Percentiles rank a stretch among this genome's conserved stretches.
These are phyloP conservation scores for Casuarina equisetifolia DNA, from an alignment of 306 rosid species.

Conservation along the genomic window DNA sequence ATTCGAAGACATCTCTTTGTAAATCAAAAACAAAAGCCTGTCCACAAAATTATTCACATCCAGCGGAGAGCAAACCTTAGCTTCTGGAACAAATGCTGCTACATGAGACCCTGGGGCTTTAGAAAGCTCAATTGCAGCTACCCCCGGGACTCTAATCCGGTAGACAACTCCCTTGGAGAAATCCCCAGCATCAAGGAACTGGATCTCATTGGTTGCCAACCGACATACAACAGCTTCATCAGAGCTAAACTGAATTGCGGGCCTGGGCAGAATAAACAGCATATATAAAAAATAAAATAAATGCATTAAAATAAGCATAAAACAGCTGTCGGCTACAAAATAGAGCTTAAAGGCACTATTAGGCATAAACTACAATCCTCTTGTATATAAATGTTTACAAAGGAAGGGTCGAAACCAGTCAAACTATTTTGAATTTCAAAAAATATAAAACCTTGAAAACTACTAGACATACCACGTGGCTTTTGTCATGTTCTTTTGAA, in stretches of 20 bases:
- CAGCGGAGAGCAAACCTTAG: slow-evolving; percentile 55
- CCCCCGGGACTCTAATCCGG: slow-evolving; percentile 73
- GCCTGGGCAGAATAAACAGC: slow-evolving; percentile 48
- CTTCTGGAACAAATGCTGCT: slow-evolving; percentile 88
- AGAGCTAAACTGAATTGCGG: slow-evolving; percentile 71
- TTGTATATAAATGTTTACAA: not conserved
- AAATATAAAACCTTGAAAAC: not conserved
- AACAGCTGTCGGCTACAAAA: not conserved
- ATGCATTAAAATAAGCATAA: not conserved
- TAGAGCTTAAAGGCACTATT: not conserved
- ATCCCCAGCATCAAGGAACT: slow-evolving; percentile 68
- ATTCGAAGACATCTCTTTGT: slow-evolving; percentile 17
- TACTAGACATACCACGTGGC: slow-evolving; percentile 53
- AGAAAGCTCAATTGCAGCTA: slow-evolving; percentile 80
- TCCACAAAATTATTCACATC: slow-evolving; percentile 6
- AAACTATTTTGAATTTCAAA: not conserved
- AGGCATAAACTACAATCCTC: not conserved
- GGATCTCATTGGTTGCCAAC: slow-evolving; percentile 79
- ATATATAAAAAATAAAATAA: not conserved
- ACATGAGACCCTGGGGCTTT: slow-evolving; percentile 74
- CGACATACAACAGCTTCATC: slow-evolving; percentile 82
- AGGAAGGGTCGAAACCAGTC: not conserved
- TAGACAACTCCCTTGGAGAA: slow-evolving; percentile 64
- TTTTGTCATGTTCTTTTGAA: slow-evolving; percentile 72
- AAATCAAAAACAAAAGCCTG: slow-evolving; percentile 12